Base-by-base conservation (phyloP, 2,329 filamentous ascomycete species). In the Xylariaceae sp. region DNA sequence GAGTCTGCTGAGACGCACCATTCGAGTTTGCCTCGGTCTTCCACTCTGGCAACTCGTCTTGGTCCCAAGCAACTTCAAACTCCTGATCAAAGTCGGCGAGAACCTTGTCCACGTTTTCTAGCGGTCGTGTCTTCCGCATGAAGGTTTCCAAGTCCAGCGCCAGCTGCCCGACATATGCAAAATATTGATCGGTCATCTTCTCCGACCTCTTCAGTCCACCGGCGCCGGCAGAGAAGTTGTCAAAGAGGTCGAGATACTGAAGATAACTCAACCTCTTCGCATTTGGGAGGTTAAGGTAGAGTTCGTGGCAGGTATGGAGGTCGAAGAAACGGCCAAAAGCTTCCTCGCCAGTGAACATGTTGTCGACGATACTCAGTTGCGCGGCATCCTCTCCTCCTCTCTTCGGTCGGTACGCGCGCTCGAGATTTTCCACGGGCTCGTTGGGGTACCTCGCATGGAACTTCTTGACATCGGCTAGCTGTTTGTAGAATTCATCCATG, bases 341-440 rank as follows among this genome's bases (percentile, higher is more conserved):
- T 59, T 98, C 92, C 60, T 98, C 93, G 41, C 92, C 92, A 0
- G 88, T 94, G 60, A 98, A 98, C 67, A 96, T 83, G 37, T 77
- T 78, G 53, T 96, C 90, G 30, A 95, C 80, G 33, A 89, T 77
- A 27, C 75, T 77, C 4, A 73, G 69, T 36, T 75, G 59, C 1
- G 70, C 65, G 29, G 82, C 76, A 31, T 77, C 75, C 27, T 78
- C 77, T 10, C 70, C 72, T 26, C 71, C 65, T 37, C 72, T 75
- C 53, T 78, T 72, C 29, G 63, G 72, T 58, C 88, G 87, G 67
- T 98, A 98, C 22, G 89, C 84, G 47, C 82, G 77, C 63, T 98
- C 93, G 11, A 94, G 77, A 50, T 96, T 95, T 60, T 98, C 92
- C 30, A 94, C 85, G 19, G 85, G 87, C 56, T 95, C 87, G 61